A percentile compares a stretch with the other conserved stretches of the same genome.
Evolutionary conservation across 1,139 yeast species (phyloP).

Genomic region (Wickerhamomyces sp.): DNA sequence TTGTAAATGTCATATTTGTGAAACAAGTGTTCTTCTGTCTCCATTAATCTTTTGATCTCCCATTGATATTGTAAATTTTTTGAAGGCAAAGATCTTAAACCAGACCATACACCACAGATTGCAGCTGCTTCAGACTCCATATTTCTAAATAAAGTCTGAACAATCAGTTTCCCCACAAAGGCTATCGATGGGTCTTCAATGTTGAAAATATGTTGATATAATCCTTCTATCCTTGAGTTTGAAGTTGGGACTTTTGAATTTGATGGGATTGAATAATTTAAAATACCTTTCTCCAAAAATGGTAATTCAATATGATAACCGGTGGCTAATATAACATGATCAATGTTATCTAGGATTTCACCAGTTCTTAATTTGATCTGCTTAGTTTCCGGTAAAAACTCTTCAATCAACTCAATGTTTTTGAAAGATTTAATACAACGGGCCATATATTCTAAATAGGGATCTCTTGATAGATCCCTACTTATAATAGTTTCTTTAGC

Average conservation of each 20-base stretch:
- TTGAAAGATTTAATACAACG: slow-evolving; percentile 26
- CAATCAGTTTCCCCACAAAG: slow-evolving; percentile 46
- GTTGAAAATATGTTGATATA: slow-evolving; percentile 50
- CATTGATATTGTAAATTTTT: slow-evolving; percentile 23
- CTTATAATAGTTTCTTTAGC: slow-evolving; percentile 35
- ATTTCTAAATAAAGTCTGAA: slow-evolving; percentile 53
- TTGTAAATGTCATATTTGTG: slow-evolving; percentile 26
- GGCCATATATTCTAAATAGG: slow-evolving; percentile 20
- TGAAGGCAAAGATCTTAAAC: slow-evolving; percentile 40
- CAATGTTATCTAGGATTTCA: slow-evolving; percentile 27
- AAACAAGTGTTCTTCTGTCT: slow-evolving; percentile 20
- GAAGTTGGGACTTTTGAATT: slow-evolving; percentile 1
- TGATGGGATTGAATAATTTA: slow-evolving; percentile 6
- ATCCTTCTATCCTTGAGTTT: slow-evolving; percentile 36
- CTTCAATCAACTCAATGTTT: slow-evolving; percentile 30
- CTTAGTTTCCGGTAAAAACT: slow-evolving; percentile 21
- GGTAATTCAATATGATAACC: slow-evolving; percentile 35
- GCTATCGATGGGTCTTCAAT: slow-evolving; percentile 53
- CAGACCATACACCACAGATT: slow-evolving; percentile 50
- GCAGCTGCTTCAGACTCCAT: slow-evolving; percentile 57
- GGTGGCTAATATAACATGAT: slow-evolving; percentile 37
- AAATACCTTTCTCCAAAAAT: slow-evolving; percentile 23
- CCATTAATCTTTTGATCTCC: slow-evolving; percentile 8
- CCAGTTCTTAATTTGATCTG: slow-evolving; percentile 31
- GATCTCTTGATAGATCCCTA: slow-evolving; percentile 23